Percentiles rank a stretch among this genome's conserved stretches.
These are phyloP conservation scores for Didymella pomorum DNA, from an alignment of 2,329 filamentous ascomycete species.

Conservation along the genomic window DNA sequence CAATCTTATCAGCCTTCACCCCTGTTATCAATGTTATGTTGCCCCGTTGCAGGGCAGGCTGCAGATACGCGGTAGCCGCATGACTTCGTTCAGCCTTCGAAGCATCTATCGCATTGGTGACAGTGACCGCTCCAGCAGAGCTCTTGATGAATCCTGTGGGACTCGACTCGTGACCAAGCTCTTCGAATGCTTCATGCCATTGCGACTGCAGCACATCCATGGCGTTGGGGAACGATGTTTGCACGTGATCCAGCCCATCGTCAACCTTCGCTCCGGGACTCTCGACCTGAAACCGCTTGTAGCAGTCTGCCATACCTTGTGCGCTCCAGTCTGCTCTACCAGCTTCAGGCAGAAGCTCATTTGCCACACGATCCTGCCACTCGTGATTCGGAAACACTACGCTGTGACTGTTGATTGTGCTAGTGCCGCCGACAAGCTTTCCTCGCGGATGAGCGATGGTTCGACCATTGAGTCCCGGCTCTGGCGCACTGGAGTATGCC, in stretches of 20 bases:
- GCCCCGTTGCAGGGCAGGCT: slow-evolving; percentile 27
- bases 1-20: slow-evolving; percentile 26
- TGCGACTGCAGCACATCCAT: slow-evolving; percentile 26
- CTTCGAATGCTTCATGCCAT: slow-evolving; percentile 27
- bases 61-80: slow-evolving; percentile 29
- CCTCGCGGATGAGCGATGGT: slow-evolving; percentile 30
- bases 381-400: slow-evolving; percentile 30
- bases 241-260: slow-evolving; percentile 19
- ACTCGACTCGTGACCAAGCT: slow-evolving; percentile 23
- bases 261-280: background rate
- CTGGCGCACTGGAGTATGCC: slow-evolving; percentile 17
- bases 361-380: slow-evolving; percentile 29
- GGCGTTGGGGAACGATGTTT: slow-evolving; percentile 24
- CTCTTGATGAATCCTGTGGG: slow-evolving; percentile 24
- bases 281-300: slow-evolving; percentile 25
- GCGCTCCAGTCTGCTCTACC: slow-evolving; percentile 24
- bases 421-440: slow-evolving; percentile 29
- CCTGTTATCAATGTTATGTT: slow-evolving; percentile 27
- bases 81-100: slow-evolving; percentile 32
- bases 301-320: slow-evolving; percentile 26
- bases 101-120: slow-evolving; percentile 29
- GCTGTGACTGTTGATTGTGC: slow-evolving; percentile 34
- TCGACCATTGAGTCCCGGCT: slow-evolving; percentile 25
- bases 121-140: slow-evolving; percentile 23
- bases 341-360: slow-evolving; percentile 17